Conservation (phyloP, 805 yeast genomes). For the Cyberlindnera veronae region DNA sequence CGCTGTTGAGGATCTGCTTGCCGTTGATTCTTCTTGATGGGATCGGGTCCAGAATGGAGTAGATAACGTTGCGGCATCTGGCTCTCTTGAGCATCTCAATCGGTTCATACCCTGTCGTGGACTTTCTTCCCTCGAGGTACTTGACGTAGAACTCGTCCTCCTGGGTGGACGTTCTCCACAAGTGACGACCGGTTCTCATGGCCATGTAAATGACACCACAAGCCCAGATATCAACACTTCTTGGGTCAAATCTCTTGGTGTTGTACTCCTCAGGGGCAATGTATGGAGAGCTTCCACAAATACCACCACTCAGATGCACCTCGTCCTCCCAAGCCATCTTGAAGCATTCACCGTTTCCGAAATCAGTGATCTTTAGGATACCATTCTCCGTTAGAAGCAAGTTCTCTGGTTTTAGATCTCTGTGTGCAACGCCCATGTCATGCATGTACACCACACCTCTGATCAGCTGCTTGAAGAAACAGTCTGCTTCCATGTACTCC, state of each 20-base stretch:
- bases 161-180: slow-evolving; percentile 81
- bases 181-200: slow-evolving; percentile 89
- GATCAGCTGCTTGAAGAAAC: slow-evolving; percentile 81
- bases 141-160: slow-evolving; percentile 79
- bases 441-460: slow-evolving; percentile 88
- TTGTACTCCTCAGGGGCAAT: slow-evolving; percentile 85
- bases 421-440: slow-evolving; percentile 83
- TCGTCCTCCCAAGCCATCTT: slow-evolving; percentile 79
- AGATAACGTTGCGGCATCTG: slow-evolving; percentile 87
- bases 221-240: slow-evolving; percentile 86
- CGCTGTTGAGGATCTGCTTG: slow-evolving; percentile 82
- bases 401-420: slow-evolving; percentile 89
- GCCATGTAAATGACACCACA: slow-evolving; percentile 93
- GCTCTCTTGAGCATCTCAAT: slow-evolving; percentile 82
- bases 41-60: slow-evolving; percentile 88
- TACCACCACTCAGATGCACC: slow-evolving; percentile 67
- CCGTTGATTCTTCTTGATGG: slow-evolving; percentile 87
- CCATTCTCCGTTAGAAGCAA: slow-evolving; percentile 71
- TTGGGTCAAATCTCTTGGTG: slow-evolving; percentile 67
- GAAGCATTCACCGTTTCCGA: slow-evolving; percentile 83
- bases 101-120: slow-evolving; percentile 86
- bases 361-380: slow-evolving; percentile 76
- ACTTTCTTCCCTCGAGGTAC: slow-evolving; percentile 75
- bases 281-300: slow-evolving; percentile 85
- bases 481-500: slow-evolving; percentile 82